Percentiles rank a stretch among this genome's conserved stretches.
Conservation (phyloP, 2,329 filamentous ascomycete genomes). For the Byssoonygena ceratinophila region DNA sequence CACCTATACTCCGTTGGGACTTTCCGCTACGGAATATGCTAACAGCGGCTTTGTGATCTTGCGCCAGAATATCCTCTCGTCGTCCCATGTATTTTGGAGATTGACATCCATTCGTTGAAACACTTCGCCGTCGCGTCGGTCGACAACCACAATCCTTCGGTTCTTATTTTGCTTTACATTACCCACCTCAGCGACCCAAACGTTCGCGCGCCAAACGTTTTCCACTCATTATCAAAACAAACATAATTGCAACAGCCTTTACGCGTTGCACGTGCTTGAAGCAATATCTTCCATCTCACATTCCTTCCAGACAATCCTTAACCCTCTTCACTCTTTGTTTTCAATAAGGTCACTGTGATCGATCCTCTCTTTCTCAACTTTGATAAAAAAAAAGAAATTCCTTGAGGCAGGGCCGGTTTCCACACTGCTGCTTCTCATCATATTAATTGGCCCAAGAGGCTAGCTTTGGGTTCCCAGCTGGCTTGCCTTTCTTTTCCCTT, state of each 20-base stretch:
- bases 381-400: not conserved
- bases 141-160: conserved; percentile 7
- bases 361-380: not conserved
- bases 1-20: no score
- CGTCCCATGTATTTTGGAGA: conserved; percentile 12
- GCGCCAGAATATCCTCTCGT: conserved; percentile 3
- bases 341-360: not conserved
- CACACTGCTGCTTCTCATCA: not conserved
- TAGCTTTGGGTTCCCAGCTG: not conserved
- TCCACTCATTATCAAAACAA: conserved; percentile 8
- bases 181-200: conserved; percentile 1
- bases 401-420: not conserved
- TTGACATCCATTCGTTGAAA: conserved; percentile 17
- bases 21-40: no score
- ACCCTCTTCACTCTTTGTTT: conserved; percentile 4
- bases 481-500: not conserved
- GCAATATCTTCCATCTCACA: not conserved
- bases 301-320: not conserved
- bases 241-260: not conserved
- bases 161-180: not conserved
- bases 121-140: conserved; percentile 10
- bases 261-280: conserved; percentile 8
- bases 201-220: conserved; percentile 11
- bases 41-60: not conserved
- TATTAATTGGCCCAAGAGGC: conserved; percentile 4